phyloP scores from a whole-genome alignment of 176 grass and related monocot species.

The Ampelocalamus luodianensis region DNA sequence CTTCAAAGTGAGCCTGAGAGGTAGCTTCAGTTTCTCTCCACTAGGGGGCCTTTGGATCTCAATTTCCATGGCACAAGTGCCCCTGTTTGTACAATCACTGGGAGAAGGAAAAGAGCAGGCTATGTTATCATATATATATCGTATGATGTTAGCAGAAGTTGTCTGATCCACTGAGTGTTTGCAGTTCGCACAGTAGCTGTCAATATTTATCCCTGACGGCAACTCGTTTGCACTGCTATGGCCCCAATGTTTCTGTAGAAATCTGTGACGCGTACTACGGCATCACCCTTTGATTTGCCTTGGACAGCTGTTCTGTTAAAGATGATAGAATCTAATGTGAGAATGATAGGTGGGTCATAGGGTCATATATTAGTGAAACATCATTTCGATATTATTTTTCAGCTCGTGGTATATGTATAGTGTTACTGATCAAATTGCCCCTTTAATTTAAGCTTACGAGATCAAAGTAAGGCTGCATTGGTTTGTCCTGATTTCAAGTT shows the following conservation, averaged over 20 bases:
- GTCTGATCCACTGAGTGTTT: neutral
- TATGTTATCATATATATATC: no score
- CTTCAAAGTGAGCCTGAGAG: no score
- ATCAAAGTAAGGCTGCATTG: neutral
- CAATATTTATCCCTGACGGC: neutral
- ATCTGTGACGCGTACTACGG: neutral
- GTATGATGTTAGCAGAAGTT: conserved; percentile 27
- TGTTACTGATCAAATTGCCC: no score
- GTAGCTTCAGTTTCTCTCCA: neutral
- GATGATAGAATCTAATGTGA: no score
- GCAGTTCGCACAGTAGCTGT: neutral
- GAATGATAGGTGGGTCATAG: no score
- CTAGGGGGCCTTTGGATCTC: neutral
- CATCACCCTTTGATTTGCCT: neutral
- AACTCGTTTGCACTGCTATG: neutral
- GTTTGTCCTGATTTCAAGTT: neutral
- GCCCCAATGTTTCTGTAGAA: neutral
- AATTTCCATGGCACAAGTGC: neutral
- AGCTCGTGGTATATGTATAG: no score
- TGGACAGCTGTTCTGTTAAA: neutral
- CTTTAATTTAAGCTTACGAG: neutral
- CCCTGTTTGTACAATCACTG: conserved; percentile 1
- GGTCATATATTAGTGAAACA: no score
- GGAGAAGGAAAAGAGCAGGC: neutral
- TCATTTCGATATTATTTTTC: no score